Base-by-base conservation (phyloP, 345 rosid genomes). In the Erucastrum elatum region DNA sequence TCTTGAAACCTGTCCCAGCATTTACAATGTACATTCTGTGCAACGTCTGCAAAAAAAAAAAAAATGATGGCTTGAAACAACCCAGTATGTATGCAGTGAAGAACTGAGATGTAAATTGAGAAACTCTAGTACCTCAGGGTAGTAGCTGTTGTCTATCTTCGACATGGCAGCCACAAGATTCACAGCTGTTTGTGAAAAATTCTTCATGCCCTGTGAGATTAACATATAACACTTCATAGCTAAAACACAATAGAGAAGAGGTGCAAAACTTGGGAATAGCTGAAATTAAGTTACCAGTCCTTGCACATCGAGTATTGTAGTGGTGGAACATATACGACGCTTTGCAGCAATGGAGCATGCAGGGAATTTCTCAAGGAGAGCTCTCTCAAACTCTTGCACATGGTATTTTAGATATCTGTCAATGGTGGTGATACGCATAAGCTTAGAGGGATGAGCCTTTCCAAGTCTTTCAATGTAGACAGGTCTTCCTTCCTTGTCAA, bases 401-500 rank as follows among this genome's bases (percentile, higher is more conserved):
- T 93, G 99, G 87, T 95, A 90, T 86, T 87, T 93, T 72, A 93
- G 70, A 82, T 93, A 95, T 25, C 97, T 87, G 6, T 95, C 98
- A 6, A 87, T 84, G 33, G 84, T 83, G 53, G 97, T 93, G 78
- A 95, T 90, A 53, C 81, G 90, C 98, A 95, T 89, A 72, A 95
- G 88, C 85, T 82, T 90, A 80, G 84, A 61, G 5, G 98, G 99
- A 82, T 90, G 94, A 68, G 98, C 92, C 87, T 91, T 88, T 62
- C 99, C 99, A 74, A 95, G 98, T 82, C 87, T 85, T 84, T 95
- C 99, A 60, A 95, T 93, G 81, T 95, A 95, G 67, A 95, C 84
- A 25, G 99, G 99, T 55, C 98, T 87, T 64, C 99, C 99, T 81
- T 93, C 98, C 84, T 86, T 95, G 77, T 95, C 99, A 75, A 91